Base-by-base conservation (phyloP, 768 basidiomycete species). In the Termitomyces sp. region DNA sequence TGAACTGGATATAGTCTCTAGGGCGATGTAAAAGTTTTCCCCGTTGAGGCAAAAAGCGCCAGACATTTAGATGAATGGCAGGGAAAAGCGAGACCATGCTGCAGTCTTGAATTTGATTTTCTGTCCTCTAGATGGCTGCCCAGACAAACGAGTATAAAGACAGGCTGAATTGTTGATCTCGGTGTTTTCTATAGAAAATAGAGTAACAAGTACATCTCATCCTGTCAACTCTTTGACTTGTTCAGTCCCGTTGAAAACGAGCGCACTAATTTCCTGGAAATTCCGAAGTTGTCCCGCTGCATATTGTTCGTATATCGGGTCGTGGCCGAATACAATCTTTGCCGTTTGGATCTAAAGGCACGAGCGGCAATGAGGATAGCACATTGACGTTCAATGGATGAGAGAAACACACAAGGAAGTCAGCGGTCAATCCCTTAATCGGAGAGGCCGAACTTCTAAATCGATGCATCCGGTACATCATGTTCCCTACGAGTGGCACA, bases 401-500 rank as follows among this genome's bases (percentile, higher is more conserved):
- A 39, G 34, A 41, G 13, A 28, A 2, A 58, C 86, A 58, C 61
- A 92, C 91, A 52, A 95, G 72, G 15, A 95, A 89, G 61, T 92
- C 88, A 2, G 90, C 78, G 1, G 92, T 94, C 2, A 95, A 70
- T 0, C 93, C 93, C 68, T 92, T 92, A 57, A 95, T 79, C 0
- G 92, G 85, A 18, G 92, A 92, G 0, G 87, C 87, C 0, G 77
- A 77, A 3, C 87, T 86, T 36, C 90, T 81, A 64, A 96, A 87
- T 8, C 93, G 85, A 66, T 95, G 91, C 83, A 92, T 86, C 18
- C 94, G 82, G 63, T 94, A 94, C 0, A 72, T 62, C 9, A 77
- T 75, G 37, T 78, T 73, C 34, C 75, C 78, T 9, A 86, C 69
- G 71, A 81, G 77, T 2, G 75, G 66, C 1, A 81, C 68, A 36